Evolutionary conservation across 2,329 filamentous ascomycete genomes (phyloP).

Genomic region (Monilinia polystroma): DNA sequence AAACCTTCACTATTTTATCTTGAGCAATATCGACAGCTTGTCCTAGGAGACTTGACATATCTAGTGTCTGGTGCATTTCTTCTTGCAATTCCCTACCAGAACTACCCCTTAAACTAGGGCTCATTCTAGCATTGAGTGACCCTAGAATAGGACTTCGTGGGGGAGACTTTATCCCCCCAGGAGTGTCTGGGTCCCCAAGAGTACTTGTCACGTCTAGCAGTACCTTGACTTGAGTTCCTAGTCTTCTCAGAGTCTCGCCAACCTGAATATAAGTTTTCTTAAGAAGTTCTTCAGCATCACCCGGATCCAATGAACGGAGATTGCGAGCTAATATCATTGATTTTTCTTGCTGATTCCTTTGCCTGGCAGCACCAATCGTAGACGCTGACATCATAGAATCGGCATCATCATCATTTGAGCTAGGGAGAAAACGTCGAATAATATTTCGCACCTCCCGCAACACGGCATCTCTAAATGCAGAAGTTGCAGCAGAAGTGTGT

Average conservation of each 20-base stretch:
- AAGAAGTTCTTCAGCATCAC: slow-evolving; percentile 82
- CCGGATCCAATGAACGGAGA: slow-evolving; percentile 75
- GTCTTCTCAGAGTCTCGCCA: slow-evolving; percentile 78
- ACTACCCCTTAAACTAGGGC: slow-evolving; percentile 24
- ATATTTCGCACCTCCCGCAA: slow-evolving; percentile 82
- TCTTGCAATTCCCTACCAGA: slow-evolving; percentile 55
- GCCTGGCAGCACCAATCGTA: slow-evolving; percentile 66
- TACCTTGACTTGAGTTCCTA: slow-evolving; percentile 90
- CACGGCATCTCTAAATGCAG: slow-evolving; percentile 78
- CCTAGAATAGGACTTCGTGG: slow-evolving; percentile 38
- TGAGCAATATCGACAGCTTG: slow-evolving; percentile 80
- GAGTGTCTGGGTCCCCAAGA: slow-evolving; percentile 31
- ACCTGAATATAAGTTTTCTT: slow-evolving; percentile 81
- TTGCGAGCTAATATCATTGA: slow-evolving; percentile 86
- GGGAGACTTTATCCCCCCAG: slow-evolving; percentile 36
- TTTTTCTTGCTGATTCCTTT: slow-evolving; percentile 80
- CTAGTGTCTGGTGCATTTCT: slow-evolving; percentile 73
- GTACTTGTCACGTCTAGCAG: slow-evolving; percentile 90
- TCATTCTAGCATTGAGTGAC: slow-evolving; percentile 34
- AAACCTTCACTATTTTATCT: slow-evolving; percentile 70
- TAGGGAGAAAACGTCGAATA: slow-evolving; percentile 82
- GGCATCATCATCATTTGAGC: slow-evolving; percentile 90
- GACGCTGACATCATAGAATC: slow-evolving; percentile 86
- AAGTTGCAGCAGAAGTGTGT: slow-evolving; percentile 77
- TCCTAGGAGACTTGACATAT: slow-evolving; percentile 73